These are phyloP conservation scores for Wickerhamiella azymoides DNA, from an alignment of 805 yeast species.

Conservation along the genomic window DNA sequence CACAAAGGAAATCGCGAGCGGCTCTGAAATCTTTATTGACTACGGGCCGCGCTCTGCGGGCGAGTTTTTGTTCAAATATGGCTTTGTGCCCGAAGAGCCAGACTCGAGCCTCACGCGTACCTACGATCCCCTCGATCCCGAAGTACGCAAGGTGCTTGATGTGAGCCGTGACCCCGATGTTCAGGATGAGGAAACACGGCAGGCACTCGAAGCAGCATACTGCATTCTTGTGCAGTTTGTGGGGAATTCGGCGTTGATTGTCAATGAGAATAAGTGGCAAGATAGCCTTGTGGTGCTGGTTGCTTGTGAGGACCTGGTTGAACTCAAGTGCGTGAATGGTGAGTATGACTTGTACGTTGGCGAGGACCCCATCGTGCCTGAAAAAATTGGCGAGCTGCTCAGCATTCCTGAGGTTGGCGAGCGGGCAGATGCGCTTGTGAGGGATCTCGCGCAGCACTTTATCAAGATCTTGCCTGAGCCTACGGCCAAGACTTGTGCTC, in stretches of 20 bases:
- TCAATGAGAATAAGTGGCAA: conserved; percentile 11
- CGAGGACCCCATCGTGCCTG: conserved; percentile 16
- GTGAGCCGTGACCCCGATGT: conserved; percentile 12
- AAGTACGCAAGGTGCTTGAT: conserved; percentile 14
- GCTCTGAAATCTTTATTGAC: conserved; percentile 24
- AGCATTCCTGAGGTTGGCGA: conserved; percentile 3
- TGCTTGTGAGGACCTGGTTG: conserved; percentile 17
- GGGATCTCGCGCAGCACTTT: neutral
- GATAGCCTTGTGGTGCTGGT: conserved; percentile 18
- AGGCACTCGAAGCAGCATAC: conserved; percentile 16
- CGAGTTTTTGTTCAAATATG: conserved; percentile 29
- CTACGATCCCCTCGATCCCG: conserved; percentile 16
- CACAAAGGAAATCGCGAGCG: neutral
- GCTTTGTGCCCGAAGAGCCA: conserved; percentile 24
- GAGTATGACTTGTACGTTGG: conserved; percentile 15
- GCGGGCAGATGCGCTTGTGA: conserved; percentile 4
- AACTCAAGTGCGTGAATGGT: conserved; percentile 13
- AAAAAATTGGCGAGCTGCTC: conserved; percentile 8
- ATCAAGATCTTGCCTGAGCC: neutral
- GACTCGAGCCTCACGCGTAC: conserved; percentile 9
- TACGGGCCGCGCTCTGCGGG: conserved; percentile 27
- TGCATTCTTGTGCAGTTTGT: conserved; percentile 18
- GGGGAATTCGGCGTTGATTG: conserved; percentile 12
- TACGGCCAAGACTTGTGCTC: neutral
- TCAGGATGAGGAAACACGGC: conserved; percentile 9